Evolutionary conservation across 352 stramenopile genomes (phyloP).

Genomic region (Thraustotheca clavata): DNA sequence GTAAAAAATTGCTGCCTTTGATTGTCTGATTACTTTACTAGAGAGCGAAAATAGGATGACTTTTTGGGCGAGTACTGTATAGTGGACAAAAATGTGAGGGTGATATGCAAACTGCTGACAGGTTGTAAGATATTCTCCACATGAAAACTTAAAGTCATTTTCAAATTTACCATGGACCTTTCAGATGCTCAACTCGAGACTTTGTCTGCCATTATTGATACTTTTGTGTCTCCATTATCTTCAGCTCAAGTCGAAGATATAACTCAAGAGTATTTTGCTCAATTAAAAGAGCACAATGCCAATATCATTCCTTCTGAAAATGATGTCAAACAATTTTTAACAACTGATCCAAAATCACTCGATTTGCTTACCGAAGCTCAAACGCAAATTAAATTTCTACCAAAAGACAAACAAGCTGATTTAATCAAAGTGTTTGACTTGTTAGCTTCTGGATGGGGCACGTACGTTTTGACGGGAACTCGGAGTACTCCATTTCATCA

Average conservation of each 20-base stretch:
- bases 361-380: background rate
- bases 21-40: no score
- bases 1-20: no score
- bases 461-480: background rate
- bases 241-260: background rate
- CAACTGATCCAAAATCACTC: background rate
- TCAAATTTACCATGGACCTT: no score
- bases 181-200: background rate
- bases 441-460: background rate
- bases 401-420: background rate
- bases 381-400: background rate
- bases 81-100: no score
- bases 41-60: no score
- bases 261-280: background rate
- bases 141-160: no score
- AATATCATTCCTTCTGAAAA: no score
- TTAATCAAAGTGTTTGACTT: background rate
- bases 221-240: conserved; percentile 4
- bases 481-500: background rate
- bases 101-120: no score
- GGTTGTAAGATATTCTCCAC: no score
- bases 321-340: background rate
- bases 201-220: background rate
- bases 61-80: no score
- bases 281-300: background rate